Percentiles rank a stretch among this genome's conserved stretches.
Conservation (phyloP, 2,329 filamentous ascomycete genomes). For the Cordyceps fumosorosea region DNA sequence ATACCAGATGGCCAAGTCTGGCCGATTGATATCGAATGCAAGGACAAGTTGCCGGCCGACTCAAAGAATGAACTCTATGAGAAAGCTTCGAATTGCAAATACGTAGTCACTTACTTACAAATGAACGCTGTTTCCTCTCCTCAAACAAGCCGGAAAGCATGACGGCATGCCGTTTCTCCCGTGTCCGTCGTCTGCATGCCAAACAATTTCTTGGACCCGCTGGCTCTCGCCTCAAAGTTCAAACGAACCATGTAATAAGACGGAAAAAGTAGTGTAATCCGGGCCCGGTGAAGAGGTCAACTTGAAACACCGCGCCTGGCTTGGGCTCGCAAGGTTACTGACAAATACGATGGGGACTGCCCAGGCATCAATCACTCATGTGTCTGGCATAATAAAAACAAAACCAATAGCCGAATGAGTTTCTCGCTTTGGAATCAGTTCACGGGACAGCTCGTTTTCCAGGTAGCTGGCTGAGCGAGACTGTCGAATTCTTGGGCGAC, state of each 20-base stretch:
- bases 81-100: background rate
- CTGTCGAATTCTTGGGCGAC: background rate
- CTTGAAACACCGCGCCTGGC: background rate
- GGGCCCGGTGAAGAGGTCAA: background rate
- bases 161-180: background rate
- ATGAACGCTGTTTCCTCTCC: background rate
- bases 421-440: background rate
- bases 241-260: background rate
- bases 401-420: background rate
- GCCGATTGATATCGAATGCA: no score
- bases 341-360: background rate
- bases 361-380: background rate
- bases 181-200: background rate
- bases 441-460: background rate
- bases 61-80: background rate
- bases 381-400: background rate
- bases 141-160: background rate
- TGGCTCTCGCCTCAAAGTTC: no score
- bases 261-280: background rate
- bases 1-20: background rate
- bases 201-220: background rate
- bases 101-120: background rate
- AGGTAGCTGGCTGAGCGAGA: background rate
- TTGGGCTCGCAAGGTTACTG: background rate
- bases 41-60: no score